Evolutionary conservation across 371 early-diverging fungal species (phyloP).

Genomic region (Syncephalastrum sp.): DNA sequence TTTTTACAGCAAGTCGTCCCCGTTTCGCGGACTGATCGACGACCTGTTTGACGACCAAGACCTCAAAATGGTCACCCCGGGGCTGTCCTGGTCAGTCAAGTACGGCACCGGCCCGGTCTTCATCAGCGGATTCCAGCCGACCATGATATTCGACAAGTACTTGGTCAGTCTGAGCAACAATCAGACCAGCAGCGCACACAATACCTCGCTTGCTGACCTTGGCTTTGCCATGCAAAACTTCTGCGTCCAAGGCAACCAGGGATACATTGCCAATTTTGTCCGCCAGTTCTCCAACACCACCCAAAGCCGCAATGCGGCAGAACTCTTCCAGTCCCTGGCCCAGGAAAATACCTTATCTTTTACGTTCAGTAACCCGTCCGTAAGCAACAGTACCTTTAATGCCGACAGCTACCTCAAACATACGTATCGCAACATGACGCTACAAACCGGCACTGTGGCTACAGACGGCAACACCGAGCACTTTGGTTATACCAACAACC

Average conservation of each 20-base stretch:
- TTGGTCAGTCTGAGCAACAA: constrained; percentile 23
- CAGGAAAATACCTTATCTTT: constrained; percentile 32
- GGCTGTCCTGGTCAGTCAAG: constrained; percentile 35
- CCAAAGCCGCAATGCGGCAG: constrained; percentile 30
- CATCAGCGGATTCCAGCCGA: constrained; percentile 46
- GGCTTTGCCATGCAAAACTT: constrained; percentile 46
- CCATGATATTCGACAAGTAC: constrained; percentile 52
- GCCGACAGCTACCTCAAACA: constrained; percentile 30
- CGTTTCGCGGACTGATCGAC: constrained; percentile 34
- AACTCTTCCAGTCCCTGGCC: constrained; percentile 33
- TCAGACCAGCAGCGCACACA: constrained; percentile 7
- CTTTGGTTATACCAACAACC: constrained; percentile 29
- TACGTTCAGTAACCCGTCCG: constrained; percentile 25
- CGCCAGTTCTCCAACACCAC: constrained; percentile 29
- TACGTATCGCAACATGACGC: constrained; percentile 36
- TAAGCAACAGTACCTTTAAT: constrained; percentile 32
- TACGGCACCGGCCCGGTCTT: constrained; percentile 38
- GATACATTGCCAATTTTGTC: constrained; percentile 48
- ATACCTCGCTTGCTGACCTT: constrained; percentile 12
- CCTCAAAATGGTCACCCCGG: constrained; percentile 38
- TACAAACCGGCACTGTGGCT: constrained; percentile 29
- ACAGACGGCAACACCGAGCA: constrained; percentile 17
- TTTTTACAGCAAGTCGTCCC: constrained; percentile 38
- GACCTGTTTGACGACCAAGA: constrained; percentile 34
- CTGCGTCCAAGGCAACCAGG: constrained; percentile 37